Conservation (phyloP, 768 basidiomycete species). For the Trametes coccinea region DNA sequence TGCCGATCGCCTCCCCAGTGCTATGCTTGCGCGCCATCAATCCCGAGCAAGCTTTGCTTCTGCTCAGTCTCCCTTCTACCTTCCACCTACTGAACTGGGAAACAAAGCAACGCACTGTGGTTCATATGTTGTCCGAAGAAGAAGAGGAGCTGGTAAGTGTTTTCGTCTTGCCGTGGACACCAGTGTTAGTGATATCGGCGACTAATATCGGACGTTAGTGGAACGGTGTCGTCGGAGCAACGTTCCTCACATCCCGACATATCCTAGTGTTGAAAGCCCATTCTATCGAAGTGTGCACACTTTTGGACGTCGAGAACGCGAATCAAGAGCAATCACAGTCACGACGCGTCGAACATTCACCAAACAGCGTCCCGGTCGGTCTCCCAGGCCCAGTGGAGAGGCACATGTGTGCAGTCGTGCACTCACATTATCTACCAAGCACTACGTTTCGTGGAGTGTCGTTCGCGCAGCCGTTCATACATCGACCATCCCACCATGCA, state of each 20-base stretch:
- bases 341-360: background rate
- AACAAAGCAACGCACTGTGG: slow-evolving; percentile 24
- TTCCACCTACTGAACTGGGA: slow-evolving; percentile 45
- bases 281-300: slow-evolving; percentile 49
- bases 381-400: background rate
- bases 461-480: slow-evolving; percentile 15
- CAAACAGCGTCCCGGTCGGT: background rate
- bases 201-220: slow-evolving; percentile 29
- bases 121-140: slow-evolving; percentile 30
- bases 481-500: background rate
- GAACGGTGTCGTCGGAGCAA: slow-evolving; percentile 44
- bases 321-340: background rate
- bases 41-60: slow-evolving; percentile 32
- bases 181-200: too few relatives aligned
- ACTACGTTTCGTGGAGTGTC: slow-evolving; percentile 41
- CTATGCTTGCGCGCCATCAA: slow-evolving; percentile 20
- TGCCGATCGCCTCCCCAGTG: slow-evolving; percentile 16
- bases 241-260: slow-evolving; percentile 46
- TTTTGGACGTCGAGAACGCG: background rate
- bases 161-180: too few relatives aligned
- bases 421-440: slow-evolving; percentile 17
- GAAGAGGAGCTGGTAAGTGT: slow-evolving; percentile 37
- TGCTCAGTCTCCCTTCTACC: slow-evolving; percentile 30
- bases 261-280: slow-evolving; percentile 54
- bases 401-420: slow-evolving; percentile 12